A percentile compares a stretch with the other conserved stretches of the same genome.
These are phyloP conservation scores for Podila verticillata DNA, from an alignment of 192 early-diverging fungal genomes.

Conservation along the genomic window DNA sequence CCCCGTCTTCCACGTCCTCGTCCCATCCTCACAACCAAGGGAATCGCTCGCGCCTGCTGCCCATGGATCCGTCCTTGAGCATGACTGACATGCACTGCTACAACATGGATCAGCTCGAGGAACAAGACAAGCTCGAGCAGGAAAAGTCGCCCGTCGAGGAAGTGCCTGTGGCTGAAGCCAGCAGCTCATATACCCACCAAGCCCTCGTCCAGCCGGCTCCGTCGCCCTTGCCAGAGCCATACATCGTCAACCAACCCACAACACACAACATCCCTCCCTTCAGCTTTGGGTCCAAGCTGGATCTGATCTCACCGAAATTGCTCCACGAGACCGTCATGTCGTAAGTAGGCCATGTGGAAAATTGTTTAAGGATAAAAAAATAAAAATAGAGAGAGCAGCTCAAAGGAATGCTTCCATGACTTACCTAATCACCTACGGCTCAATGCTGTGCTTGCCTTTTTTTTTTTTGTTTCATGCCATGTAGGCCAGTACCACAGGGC, in stretches of 20 bases:
- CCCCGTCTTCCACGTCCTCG: neutral
- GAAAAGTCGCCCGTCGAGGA: neutral
- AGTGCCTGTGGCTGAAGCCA: neutral
- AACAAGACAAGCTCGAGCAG: neutral
- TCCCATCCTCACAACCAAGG: neutral
- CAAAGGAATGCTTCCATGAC: no score
- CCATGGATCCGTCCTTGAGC: neutral
- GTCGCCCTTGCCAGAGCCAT: conserved; percentile 31
- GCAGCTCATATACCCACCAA: neutral
- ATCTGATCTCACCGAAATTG: conserved; percentile 31
- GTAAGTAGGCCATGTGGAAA: conserved; percentile 16
- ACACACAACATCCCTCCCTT: conserved; percentile 29
- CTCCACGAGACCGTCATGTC: conserved; percentile 46
- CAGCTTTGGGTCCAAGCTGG: conserved; percentile 28
- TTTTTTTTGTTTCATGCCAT: neutral
- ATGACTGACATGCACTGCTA: neutral
- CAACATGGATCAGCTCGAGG: neutral
- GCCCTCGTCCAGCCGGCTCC: conserved; percentile 38
- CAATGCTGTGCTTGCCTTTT: neutral
- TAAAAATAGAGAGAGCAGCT: no score
- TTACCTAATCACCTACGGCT: neutral
- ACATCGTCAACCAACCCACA: conserved; percentile 36
- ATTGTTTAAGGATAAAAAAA: no score
- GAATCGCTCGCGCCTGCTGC: neutral
- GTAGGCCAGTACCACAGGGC: conserved; percentile 75